These are phyloP conservation scores for Cystoderma amianthinum DNA, from an alignment of 768 basidiomycete genomes.

Conservation along the genomic window DNA sequence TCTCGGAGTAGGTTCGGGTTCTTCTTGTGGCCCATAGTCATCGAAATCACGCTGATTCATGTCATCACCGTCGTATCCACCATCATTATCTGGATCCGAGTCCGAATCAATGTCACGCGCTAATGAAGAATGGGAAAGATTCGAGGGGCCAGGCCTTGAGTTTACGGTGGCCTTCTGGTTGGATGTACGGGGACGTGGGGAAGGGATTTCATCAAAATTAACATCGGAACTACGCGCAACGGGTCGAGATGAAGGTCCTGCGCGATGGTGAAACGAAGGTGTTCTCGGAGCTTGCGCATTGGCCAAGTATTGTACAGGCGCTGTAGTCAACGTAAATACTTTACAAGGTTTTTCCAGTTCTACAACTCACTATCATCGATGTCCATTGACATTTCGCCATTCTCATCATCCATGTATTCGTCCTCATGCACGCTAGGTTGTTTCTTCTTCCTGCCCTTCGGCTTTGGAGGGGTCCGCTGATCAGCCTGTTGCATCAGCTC, in stretches of 20 bases:
- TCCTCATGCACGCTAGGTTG: constrained; percentile 24
- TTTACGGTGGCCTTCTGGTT: constrained; percentile 22
- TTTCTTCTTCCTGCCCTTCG: constrained; percentile 45
- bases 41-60: constrained; percentile 13
- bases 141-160: constrained; percentile 32
- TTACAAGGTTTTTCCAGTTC: background rate
- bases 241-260: constrained; percentile 36
- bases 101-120: constrained; percentile 21
- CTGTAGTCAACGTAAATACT: constrained; percentile 12
- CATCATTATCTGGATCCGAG: constrained; percentile 21
- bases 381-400: constrained; percentile 75
- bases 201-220: constrained; percentile 58
- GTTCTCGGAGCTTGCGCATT: constrained; percentile 33
- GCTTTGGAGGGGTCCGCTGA: constrained; percentile 52
- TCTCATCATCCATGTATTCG: constrained; percentile 33
- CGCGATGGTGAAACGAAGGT: constrained; percentile 29
- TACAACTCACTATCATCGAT: constrained; percentile 56
- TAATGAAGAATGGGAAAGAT: constrained; percentile 26
- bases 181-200: constrained; percentile 34
- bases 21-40: constrained; percentile 20
- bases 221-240: constrained; percentile 44
- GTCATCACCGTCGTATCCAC: constrained; percentile 15
- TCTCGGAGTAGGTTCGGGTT: constrained; percentile 17
- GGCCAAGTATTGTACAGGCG: constrained; percentile 33
- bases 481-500: constrained; percentile 67